phyloP scores from a whole-genome alignment of 2,329 filamentous ascomycete species.

The Fusarium neocosmosporiellum region DNA sequence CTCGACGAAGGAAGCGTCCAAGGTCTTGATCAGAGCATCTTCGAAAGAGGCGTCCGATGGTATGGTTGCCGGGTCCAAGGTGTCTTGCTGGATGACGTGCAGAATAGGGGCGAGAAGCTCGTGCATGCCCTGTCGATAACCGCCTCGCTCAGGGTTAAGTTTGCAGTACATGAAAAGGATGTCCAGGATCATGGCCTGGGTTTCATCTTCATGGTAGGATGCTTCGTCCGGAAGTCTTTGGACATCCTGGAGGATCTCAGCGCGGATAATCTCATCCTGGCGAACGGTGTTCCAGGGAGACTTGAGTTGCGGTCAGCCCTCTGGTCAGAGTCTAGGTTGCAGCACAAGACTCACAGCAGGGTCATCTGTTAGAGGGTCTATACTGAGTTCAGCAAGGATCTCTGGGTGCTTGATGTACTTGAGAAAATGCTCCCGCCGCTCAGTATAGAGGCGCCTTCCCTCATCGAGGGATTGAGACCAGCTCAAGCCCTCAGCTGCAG shows the following conservation, averaged over 20 bases:
- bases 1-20: slow-evolving; percentile 82
- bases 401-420: slow-evolving; percentile 88
- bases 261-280: slow-evolving; percentile 83
- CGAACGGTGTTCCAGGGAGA: slow-evolving; percentile 92
- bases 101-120: slow-evolving; percentile 91
- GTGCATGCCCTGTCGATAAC: slow-evolving; percentile 98
- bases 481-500: slow-evolving; percentile 69
- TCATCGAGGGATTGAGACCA: slow-evolving; percentile 77
- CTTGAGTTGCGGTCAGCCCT: slow-evolving; percentile 55
- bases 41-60: slow-evolving; percentile 54
- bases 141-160: slow-evolving; percentile 84
- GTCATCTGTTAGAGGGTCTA: slow-evolving; percentile 90
- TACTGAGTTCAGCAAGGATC: slow-evolving; percentile 74
- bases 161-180: slow-evolving; percentile 96
- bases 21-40: slow-evolving; percentile 69
- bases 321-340: not conserved
- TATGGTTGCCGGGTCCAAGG: slow-evolving; percentile 66
- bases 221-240: slow-evolving; percentile 91
- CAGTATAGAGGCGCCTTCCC: slow-evolving; percentile 78
- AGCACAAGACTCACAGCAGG: slow-evolving; percentile 56
- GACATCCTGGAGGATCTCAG: slow-evolving; percentile 95
- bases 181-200: slow-evolving; percentile 85
- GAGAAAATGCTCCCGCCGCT: slow-evolving; percentile 78
- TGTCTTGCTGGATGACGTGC: slow-evolving; percentile 85
- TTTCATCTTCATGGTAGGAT: slow-evolving; percentile 84